Base-by-base conservation (phyloP, 176 grass and related monocot genomes). In the Rhynchospora breviuscula region DNA sequence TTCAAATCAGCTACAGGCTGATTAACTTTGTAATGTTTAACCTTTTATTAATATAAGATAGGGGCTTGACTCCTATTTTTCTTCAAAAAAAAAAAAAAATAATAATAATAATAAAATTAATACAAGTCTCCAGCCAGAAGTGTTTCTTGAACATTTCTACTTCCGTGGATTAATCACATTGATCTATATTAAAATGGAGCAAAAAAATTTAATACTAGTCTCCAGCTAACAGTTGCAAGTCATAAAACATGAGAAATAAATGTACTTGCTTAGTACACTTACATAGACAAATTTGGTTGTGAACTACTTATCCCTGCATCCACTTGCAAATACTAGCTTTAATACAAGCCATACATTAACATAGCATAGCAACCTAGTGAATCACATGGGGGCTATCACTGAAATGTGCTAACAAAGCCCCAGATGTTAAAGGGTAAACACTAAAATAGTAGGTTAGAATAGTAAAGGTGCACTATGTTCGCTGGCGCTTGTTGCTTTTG, bases 401-500 rank as follows among this genome's bases (percentile, higher is more conserved):
- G 2, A 40, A 17, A 33, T 18, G 13, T 44, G 15, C 66, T 69
- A 69, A 70, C 67, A 70, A 22, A 56, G 48, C 48, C 72, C 2
- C 23, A 56, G 21, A 77, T 56, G 45, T 26, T 54, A 54, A 29
- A 14, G 17, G 15, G 49, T 15, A 56, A 7, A 56, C 2, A 77
- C 13, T 29, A 54, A 18, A 29, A 8, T 77, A 54, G 45, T 77
- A 17, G 23, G 49, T 77, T 31, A 52, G 11, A 77, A 77, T 23
- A 52, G 10, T 17, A 77, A 29, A 29, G 48, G 48, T 56, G 49
- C 73, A 33, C 23, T 56, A 77, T 4, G 73, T 77, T 56, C 49
- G 73, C 7, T 6, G 73, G 49, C 73, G 73, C 73, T 77, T 77
- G 23, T 77, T 77, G 23, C 26, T 77, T 65, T 91, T 91, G 78